A percentile compares a stretch with the other conserved stretches of the same genome.
Conservation (phyloP, 208 protist species). For the Strigomonas galati region DNA sequence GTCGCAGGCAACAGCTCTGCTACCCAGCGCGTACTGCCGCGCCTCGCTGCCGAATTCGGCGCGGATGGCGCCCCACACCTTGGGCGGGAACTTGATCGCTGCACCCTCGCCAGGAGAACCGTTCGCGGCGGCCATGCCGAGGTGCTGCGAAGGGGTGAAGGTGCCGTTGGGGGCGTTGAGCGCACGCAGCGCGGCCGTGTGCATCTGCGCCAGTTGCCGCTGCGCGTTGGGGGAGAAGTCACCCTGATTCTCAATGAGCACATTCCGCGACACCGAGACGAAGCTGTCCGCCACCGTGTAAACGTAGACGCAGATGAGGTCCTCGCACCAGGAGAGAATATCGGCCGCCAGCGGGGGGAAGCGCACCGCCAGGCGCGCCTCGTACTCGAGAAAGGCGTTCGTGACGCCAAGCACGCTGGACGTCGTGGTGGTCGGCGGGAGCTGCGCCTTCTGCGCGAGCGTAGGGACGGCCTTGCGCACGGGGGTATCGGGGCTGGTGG, state of each 20-base stretch:
- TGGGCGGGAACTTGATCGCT: conserved; percentile 51
- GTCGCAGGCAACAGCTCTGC: conserved; percentile 61
- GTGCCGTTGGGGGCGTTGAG: conserved; percentile 31
- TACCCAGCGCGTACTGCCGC: conserved; percentile 60
- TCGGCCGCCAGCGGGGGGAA: conserved; percentile 68
- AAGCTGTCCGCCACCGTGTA: conserved; percentile 85
- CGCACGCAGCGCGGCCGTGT: conserved; percentile 33
- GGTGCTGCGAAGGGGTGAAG: conserved; percentile 16
- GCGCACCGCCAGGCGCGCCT: conserved; percentile 68
- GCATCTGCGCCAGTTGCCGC: conserved; percentile 46
- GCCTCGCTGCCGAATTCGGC: conserved; percentile 44
- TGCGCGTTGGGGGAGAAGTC: conserved; percentile 52
- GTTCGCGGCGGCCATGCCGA: conserved; percentile 7
- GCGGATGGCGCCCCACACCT: conserved; percentile 56
- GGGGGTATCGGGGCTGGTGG: not conserved
- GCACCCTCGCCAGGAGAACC: not conserved
- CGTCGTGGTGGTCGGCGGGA: conserved; percentile 47
- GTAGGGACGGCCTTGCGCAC: not conserved
- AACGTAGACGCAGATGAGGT: conserved; percentile 67
- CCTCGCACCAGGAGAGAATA: conserved; percentile 66
- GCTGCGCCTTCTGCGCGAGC: conserved; percentile 22
- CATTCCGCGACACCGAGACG: conserved; percentile 69
- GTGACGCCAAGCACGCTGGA: conserved; percentile 48
- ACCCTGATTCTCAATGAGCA: conserved; percentile 71
- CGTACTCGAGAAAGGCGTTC: conserved; percentile 73